These are phyloP conservation scores for Penicillium goetzii DNA, from an alignment of 495 filamentous ascomycete species.

Conservation along the genomic window DNA sequence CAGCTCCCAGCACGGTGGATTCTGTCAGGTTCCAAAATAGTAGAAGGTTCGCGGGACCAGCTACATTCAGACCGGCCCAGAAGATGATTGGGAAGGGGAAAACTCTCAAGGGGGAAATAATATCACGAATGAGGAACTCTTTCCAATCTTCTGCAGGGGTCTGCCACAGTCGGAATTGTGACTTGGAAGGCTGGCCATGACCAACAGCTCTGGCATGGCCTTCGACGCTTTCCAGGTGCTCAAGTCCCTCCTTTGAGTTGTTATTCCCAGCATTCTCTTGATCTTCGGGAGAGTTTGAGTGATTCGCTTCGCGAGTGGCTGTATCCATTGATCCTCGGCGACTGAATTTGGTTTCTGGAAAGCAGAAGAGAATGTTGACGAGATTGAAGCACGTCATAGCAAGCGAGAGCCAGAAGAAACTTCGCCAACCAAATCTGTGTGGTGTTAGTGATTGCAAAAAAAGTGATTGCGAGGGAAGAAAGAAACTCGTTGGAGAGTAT, in stretches of 20 bases:
- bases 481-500: neutral
- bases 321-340: conserved; percentile 17
- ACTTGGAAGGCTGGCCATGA: conserved; percentile 44
- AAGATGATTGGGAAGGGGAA: conserved; percentile 61
- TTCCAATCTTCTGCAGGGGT: conserved; percentile 41
- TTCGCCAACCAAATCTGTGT: conserved; percentile 48
- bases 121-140: conserved; percentile 38
- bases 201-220: conserved; percentile 30
- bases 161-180: conserved; percentile 52
- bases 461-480: neutral
- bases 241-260: neutral
- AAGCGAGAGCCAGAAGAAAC: conserved; percentile 57
- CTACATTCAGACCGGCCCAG: conserved; percentile 52
- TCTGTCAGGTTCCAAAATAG: conserved; percentile 62
- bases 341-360: conserved; percentile 59
- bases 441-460: neutral
- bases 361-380: conserved; percentile 50
- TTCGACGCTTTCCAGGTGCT: conserved; percentile 4
- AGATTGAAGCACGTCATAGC: conserved; percentile 44
- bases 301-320: neutral
- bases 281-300: neutral
- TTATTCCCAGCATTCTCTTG: no score
- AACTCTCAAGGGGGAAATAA: conserved; percentile 52
- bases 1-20: conserved; percentile 52
- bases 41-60: conserved; percentile 54